phyloP scores from a whole-genome alignment of 805 yeast species.

The Wickerhamomyces hampshirensis region DNA sequence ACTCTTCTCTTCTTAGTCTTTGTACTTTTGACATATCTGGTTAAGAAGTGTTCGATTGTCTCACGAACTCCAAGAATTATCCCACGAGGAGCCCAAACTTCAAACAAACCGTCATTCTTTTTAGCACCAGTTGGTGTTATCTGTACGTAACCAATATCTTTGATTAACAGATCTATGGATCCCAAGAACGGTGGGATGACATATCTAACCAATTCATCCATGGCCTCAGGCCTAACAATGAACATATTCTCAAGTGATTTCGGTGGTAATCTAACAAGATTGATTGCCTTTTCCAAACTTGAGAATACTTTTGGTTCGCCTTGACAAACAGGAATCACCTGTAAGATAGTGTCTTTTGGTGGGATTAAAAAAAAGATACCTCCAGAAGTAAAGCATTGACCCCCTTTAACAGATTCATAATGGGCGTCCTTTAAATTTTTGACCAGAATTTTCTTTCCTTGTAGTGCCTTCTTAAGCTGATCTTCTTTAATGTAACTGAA shows the following conservation, averaged over 20 bases:
- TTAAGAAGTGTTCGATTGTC: constrained; percentile 40
- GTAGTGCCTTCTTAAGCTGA: constrained; percentile 26
- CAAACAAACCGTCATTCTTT: constrained; percentile 31
- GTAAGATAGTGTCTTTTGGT: constrained; percentile 46
- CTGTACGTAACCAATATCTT: constrained; percentile 59
- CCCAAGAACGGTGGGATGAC: constrained; percentile 72
- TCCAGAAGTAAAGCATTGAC: constrained; percentile 47
- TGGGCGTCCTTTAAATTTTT: constrained; percentile 25
- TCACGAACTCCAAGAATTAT: constrained; percentile 49
- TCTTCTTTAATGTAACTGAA: constrained; percentile 26
- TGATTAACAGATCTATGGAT: constrained; percentile 57
- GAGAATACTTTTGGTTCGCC: constrained; percentile 27
- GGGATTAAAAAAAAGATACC: constrained; percentile 57
- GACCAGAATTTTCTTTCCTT: constrained; percentile 28
- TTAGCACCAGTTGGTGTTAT: constrained; percentile 54
- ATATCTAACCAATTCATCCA: constrained; percentile 35
- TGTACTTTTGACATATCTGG: constrained; percentile 25
- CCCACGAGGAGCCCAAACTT: constrained; percentile 53
- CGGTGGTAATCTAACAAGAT: constrained; percentile 23
- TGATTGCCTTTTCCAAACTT: constrained; percentile 30
- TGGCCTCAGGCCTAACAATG: constrained; percentile 28
- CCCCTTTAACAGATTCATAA: constrained; percentile 36
- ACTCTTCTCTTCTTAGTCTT: constrained; percentile 25
- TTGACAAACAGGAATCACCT: constrained; percentile 40
- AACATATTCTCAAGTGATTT: constrained; percentile 23